Percentiles rank a stretch among this genome's conserved stretches.
phyloP scores from a whole-genome alignment of 352 stramenopile species.

The Pythium brachiatum region DNA sequence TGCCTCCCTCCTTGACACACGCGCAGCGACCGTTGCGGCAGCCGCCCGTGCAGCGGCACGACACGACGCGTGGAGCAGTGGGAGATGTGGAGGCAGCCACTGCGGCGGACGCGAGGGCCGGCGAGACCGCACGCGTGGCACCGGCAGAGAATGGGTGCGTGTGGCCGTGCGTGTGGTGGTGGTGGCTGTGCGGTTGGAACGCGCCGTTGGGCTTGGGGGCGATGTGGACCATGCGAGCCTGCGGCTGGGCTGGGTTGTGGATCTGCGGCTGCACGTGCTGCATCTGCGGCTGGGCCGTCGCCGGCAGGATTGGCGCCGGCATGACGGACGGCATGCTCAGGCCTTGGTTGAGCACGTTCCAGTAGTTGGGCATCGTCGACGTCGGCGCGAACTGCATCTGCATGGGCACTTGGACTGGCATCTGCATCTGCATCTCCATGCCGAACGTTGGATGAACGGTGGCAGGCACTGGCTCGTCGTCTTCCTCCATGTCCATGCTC shows the following conservation, averaged over 20 bases:
- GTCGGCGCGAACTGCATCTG: slow-evolving; percentile 55
- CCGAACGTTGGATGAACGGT: neutral
- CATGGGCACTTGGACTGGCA: slow-evolving; percentile 13
- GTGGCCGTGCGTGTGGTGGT: neutral
- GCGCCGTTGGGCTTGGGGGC: slow-evolving; percentile 59
- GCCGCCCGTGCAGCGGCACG: slow-evolving; percentile 75
- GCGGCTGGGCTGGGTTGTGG: slow-evolving; percentile 27
- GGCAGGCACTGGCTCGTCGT: neutral
- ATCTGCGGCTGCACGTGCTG: slow-evolving; percentile 11
- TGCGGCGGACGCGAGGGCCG: neutral
- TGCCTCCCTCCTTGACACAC: slow-evolving; percentile 80
- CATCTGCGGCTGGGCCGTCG: neutral
- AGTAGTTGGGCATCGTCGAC: slow-evolving; percentile 82
- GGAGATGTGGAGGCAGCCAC: slow-evolving; percentile 9
- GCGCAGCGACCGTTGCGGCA: slow-evolving; percentile 80
- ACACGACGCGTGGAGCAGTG: slow-evolving; percentile 46
- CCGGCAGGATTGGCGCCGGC: slow-evolving; percentile 6
- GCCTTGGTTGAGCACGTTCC: slow-evolving; percentile 81
- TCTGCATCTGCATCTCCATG: slow-evolving; percentile 6
- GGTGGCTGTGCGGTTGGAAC: neutral
- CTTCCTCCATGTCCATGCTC: slow-evolving; percentile 21
- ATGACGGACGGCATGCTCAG: slow-evolving; percentile 26
- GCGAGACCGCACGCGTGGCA: slow-evolving; percentile 8
- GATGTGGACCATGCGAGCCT: slow-evolving; percentile 66
- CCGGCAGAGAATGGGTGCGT: slow-evolving; percentile 10